Base-by-base conservation (phyloP, 2,329 filamentous ascomycete genomes). In the Monascus ruber region DNA sequence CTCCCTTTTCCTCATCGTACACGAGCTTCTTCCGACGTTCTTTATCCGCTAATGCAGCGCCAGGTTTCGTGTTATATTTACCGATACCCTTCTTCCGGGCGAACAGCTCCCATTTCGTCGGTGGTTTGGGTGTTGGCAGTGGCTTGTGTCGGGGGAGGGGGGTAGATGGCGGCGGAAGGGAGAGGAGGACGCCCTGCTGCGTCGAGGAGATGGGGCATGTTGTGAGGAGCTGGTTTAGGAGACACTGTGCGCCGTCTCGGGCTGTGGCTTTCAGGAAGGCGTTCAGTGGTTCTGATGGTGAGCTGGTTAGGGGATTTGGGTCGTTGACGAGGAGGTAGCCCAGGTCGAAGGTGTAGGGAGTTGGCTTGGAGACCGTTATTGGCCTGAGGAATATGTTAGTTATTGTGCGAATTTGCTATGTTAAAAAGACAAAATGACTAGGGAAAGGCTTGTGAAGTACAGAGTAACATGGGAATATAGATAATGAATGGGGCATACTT, bases 51-150 rank as follows among this genome's bases (percentile, higher is more conserved):
- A 83, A 51, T 6, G 57, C 54, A 5, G 53, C 59, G n/a, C 64
- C 65, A 11, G 62, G 54, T 41, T 57, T 77, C 49, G 77, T 83
- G 76, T 88, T 94, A 65, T 80, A 79, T 69, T 83, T 85, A 68
- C 66, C 66, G 38, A 98, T 96, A 40, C 91, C 91, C 74, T 95
- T 94, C 77, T 94, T 94, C 63, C 80, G 83, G 34, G 91, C 91
- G 69, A 98, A 98, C 56, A 82, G 78, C 70, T 94, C 82, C 91
- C 91, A 98, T 63, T 87, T 94, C 42, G 89, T 96, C 50, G 82
- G 82, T 41, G 81, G 71, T 68, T 88, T 91, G 50, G 79, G 75
- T 40, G 78, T 74, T 1, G 91, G 91, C 6, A 96, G 71, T 6
- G 86, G 85, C 65, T 98, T 96, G 69, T 95, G 88, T 51, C 91